Base-by-base conservation (phyloP, 805 yeast genomes). In the Debaryomyces tyrocola region DNA sequence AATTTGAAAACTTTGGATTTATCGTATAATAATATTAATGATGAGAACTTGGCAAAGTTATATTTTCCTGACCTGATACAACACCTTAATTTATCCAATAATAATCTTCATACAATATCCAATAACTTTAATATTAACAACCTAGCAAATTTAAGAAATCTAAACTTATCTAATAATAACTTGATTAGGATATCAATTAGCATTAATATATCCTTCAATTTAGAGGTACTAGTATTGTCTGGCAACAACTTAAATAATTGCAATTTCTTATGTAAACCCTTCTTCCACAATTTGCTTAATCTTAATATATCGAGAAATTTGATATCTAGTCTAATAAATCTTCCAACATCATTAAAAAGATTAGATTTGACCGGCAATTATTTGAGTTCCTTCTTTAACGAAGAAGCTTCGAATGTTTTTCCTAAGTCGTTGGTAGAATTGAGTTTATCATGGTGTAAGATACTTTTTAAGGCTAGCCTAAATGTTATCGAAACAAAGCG, bases 151-250 rank as follows among this genome's bases (percentile, higher is more conserved):
- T 41, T 67, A 28, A 43, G 44, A 33, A 24, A 50, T 10, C 46
- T 66, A 34, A 58, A 63, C 40, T 49, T 65, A n/a, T 62, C 70
- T 4, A 64, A 64, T 46, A 67, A 67, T 44, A 53, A 42, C 33
- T 36, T 65, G 17, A 33, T 29, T 20, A 40, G 31, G 28, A 39
- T 43, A 12, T 24, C 10, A 5, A 14, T 31, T 18, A 11, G 14
- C 10, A 38, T 14, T 12, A 31, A 17, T 21, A 14, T 15, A 14
- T 9, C 39, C 7, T 21, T 38, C 21, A 33, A 42, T 35, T 46
- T 64, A 20, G 18, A 38, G 6, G 17, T 14, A 8, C 41, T 65
- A 14, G 53, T 63, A 34, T 51, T 66, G 10, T 56, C 65, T 5
- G 60, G 67, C 9, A 67, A 67, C 41, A 52, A 59, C 35, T 43